Evolutionary conservation across 345 rosid genomes (phyloP), one percentile per base, ranked within the genome.

Genomic region (Conringia planisiliqua): DNA sequence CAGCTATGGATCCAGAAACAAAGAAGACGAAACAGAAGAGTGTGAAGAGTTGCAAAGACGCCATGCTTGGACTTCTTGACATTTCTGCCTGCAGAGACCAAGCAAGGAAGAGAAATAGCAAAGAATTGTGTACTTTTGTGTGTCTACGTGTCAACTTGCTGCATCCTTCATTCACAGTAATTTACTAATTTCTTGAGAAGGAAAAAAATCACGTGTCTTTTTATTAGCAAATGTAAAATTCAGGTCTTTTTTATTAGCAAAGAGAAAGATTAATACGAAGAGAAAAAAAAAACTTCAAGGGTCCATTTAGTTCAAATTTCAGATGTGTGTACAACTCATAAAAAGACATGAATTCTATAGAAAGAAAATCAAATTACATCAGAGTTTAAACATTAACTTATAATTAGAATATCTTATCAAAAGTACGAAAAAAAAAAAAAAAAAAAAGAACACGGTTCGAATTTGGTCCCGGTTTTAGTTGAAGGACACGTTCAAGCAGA

Each of bases 401-500:
- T n/a, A 44, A 6, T 44, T n/a, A 3, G 22, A 24, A 12, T 26
- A 24, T 24, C 9, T 22, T 50, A 5, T 4, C 30, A 27, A 12
- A 14, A 6, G 13, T 27, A 55, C 20, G 14, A 29, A 46, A 46
- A 16, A 16, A 66, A 35, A 11, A 3, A 12, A 4, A 36, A 26
- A 55, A 2, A 20, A 5, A n/a, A 66, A 0, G 38, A 38, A 12
- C 0, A 18, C 40, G 18, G 26, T 44, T 46, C 17, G 5, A 29
- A 54, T n/a, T 29, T 56, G 43, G 29, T 59, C 57, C 39, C 3
- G 29, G 17, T 4, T 56, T 24, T 26, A 56, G 58, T 24, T 22
- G 0, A 27, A 56, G 35, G 79, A 75, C 79, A 75, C 73, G 79
- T 75, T 39, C 10, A 75, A 50, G 27, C 46, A 47, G 13, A 48